Percentiles rank a stretch among this genome's conserved stretches.
Conservation (phyloP, 352 stramenopile genomes). For the Lagenidium giganteum region DNA sequence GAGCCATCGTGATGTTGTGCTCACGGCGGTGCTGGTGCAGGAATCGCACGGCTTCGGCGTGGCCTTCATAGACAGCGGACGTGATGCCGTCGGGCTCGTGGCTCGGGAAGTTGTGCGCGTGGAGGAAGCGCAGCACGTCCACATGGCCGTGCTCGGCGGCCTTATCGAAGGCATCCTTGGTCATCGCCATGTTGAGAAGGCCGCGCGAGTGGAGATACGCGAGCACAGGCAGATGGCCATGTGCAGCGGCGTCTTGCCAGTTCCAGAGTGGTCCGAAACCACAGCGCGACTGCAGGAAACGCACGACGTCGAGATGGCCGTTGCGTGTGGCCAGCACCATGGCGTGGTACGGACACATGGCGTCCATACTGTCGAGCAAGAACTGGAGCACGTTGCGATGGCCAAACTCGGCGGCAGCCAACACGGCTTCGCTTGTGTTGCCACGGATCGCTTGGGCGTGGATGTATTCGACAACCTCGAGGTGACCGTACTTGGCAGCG, state of each 20-base stretch:
- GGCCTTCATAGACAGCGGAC: conserved; percentile 31
- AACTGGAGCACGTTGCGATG: too few species aligned
- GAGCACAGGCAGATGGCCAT: conserved; percentile 50
- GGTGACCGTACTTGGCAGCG: conserved; percentile 9
- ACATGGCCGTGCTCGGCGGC: conserved; percentile 61
- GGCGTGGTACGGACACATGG: too few species aligned
- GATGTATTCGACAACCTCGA: conserved; percentile 15
- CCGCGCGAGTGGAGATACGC: too few species aligned
- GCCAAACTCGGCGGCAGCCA: conserved; percentile 55
- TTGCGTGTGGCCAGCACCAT: too few species aligned
- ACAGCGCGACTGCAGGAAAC: too few species aligned
- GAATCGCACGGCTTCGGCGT: conserved; percentile 47
- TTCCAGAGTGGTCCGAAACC: too few species aligned
- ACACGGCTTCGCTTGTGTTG: conserved; percentile 11
- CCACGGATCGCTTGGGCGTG: conserved; percentile 8
- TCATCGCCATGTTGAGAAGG: too few species aligned
- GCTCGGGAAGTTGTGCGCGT: conserved; percentile 54
- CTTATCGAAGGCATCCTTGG: conserved; percentile 51
- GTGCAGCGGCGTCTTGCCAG: conserved; percentile 36
- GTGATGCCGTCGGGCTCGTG: conserved; percentile 5
- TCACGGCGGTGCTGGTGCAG: conserved; percentile 49
- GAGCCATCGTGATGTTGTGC: conserved; percentile 26
- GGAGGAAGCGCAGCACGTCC: conserved; percentile 46
- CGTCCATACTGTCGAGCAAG: too few species aligned
- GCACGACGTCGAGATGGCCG: conserved; percentile 2